Evolutionary conservation across 441 rosid species (phyloP).

Genomic region (Populus hybrid): DNA sequence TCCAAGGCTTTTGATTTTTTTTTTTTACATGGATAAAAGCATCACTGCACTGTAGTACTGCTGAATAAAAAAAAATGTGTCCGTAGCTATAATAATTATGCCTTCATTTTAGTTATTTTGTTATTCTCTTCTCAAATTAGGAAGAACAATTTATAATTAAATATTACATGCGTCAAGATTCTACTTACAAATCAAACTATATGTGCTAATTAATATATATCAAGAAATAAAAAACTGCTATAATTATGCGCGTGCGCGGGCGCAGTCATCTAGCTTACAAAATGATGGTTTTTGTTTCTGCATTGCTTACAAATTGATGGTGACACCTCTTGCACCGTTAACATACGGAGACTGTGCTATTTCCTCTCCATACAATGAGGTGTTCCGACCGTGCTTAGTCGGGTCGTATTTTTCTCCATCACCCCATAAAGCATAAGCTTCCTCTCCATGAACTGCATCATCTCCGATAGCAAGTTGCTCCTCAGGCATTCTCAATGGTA

Average conservation of each 20-base stretch:
- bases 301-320: constrained; percentile 45
- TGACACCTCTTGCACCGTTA: constrained; percentile 71
- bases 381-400: constrained; percentile 39
- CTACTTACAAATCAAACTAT: not conserved
- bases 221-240: not conserved
- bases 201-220: not conserved
- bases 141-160: not conserved
- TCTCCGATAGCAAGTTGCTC: constrained; percentile 73
- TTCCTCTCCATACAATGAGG: constrained; percentile 31
- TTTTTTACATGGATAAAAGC: too few relatives aligned
- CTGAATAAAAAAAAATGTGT: too few relatives aligned
- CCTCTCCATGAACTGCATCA: constrained; percentile 88
- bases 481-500: constrained; percentile 78
- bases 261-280: constrained; percentile 23
- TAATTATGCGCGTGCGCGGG: not conserved
- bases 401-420: constrained; percentile 89
- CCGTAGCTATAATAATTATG: too few relatives aligned
- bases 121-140: not conserved
- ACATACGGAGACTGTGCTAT: constrained; percentile 47
- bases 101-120: too few relatives aligned
- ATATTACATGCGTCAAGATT: not conserved
- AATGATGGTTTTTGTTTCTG: constrained; percentile 38
- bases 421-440: constrained; percentile 94
- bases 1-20: too few relatives aligned
- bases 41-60: too few relatives aligned